Evolutionary conservation across 352 stramenopile genomes (phyloP), one percentile per base, ranked within the genome.

Genomic region (Globisporangium takayamanum): DNA sequence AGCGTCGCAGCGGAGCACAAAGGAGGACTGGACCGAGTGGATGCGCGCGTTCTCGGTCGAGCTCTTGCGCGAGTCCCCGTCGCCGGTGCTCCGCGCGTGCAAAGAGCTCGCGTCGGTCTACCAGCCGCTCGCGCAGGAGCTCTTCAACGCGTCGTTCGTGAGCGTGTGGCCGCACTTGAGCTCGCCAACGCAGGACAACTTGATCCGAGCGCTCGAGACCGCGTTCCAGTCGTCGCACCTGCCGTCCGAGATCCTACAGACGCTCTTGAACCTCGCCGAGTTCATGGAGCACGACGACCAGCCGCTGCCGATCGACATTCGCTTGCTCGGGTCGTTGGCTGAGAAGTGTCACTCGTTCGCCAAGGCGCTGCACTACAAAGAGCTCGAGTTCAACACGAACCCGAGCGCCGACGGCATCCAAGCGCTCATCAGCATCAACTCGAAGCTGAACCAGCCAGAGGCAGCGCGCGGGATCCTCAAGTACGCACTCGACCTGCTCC

Each of bases 281-380:
- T 99, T 99, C 57, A 99, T 99, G 95, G 97, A 99, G 74, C 96
- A 99, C 60, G 96, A 99, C 62, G 96, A 98, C 57, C 86, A 98
- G 69, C 82, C 84, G 16, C 71, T 99, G 44, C 96, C 97, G 15
- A 99, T 99, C 62, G 95, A 99, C 66, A 99, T 98, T 66, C 86
- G 91, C 1, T 74, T 98, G 22, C 80, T 99, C 4, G 97, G 96
- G 5, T 94, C 98, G 55, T 78, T 99, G 18, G 97, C 97, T 5
- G 80, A 99, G 59, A 98, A 98, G 58, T 99, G 96, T 59, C 95
- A 99, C 72, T 97, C 97, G 39, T 99, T 99, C 60, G 97, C 97
- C 8, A 99, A 99, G 73, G 96, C 96, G 10, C 69, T 99, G 33
- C 94, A 98, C 63, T 99, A 99, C 74, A 98, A 99, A 70, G 98